A percentile compares a stretch with the other conserved stretches of the same genome.
Evolutionary conservation across 176 grass and related monocot genomes (phyloP).

Genomic region (Juncus inflexus): DNA sequence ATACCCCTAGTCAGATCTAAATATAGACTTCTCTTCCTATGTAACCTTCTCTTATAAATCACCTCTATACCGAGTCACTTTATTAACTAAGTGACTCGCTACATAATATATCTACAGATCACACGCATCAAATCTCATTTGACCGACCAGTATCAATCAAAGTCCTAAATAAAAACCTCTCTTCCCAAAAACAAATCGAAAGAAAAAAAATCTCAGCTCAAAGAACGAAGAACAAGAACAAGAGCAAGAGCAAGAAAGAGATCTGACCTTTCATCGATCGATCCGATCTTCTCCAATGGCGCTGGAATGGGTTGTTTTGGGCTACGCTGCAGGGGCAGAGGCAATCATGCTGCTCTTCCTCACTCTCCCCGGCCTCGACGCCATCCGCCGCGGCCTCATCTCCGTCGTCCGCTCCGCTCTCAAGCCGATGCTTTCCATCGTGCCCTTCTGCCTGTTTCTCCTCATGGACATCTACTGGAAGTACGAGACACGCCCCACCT

Average conservation of each 20-base stretch:
- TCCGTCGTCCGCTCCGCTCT: constrained; percentile 68
- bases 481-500: constrained; percentile 81
- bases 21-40: too few species aligned
- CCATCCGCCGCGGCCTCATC: constrained; percentile 65
- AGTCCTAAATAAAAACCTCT: not conserved
- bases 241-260: constrained; percentile 3
- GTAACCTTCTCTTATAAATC: too few species aligned
- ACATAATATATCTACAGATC: too few species aligned
- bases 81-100: too few species aligned
- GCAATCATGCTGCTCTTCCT: constrained; percentile 96
- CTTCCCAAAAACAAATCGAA: not conserved
- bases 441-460: constrained; percentile 93
- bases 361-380: constrained; percentile 70
- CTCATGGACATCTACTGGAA: constrained; percentile 98
- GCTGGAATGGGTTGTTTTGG: constrained; percentile 93
- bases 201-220: not conserved
- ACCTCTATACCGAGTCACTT: too few species aligned
- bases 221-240: not conserved
- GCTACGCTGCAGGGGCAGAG: constrained; percentile 86
- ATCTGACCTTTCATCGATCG: not conserved
- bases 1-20: too few species aligned
- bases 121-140: not conserved
- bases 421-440: constrained; percentile 83
- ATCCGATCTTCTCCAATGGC: constrained; percentile 49
- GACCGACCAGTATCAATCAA: not conserved